Evolutionary conservation across 345 rosid genomes (phyloP).

Genomic region (Lepidium didymum): DNA sequence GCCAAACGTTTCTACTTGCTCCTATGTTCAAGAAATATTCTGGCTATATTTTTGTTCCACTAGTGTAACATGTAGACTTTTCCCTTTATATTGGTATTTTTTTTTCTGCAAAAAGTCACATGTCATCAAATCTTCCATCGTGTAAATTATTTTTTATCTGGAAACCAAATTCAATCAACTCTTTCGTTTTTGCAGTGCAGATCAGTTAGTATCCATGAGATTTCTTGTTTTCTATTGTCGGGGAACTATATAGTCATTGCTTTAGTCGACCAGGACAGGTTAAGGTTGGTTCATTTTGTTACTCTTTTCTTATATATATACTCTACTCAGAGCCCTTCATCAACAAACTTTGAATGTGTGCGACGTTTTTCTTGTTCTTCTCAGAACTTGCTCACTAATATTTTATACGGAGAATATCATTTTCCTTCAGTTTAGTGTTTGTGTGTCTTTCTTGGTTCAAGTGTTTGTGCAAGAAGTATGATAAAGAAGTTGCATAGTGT

Average conservation of each 20-base stretch:
- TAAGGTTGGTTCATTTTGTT: constrained; percentile 39
- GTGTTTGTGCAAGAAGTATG: neutral
- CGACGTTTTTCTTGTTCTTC: neutral
- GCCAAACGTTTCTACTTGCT: neutral
- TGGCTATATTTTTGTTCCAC: neutral
- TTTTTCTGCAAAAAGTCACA: neutral
- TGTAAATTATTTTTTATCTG: neutral
- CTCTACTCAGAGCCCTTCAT: constrained; percentile 4
- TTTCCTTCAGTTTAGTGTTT: neutral
- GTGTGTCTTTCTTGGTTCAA: neutral
- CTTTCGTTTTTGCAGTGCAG: constrained; percentile 71
- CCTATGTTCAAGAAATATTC: neutral
- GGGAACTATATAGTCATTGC: constrained; percentile 86
- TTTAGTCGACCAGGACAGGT: constrained; percentile 81
- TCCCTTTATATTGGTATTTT: neutral
- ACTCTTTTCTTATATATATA: neutral
- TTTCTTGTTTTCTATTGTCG: constrained; percentile 61
- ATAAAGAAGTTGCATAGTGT: neutral
- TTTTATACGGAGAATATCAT: neutral
- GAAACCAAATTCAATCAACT: constrained; percentile 28
- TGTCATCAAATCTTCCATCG: constrained; percentile 1
- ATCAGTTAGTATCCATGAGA: constrained; percentile 59
- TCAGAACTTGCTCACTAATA: neutral
- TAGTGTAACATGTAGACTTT: neutral
- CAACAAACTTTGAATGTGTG: constrained; percentile 35